These are phyloP conservation scores for Yueomyces sp. DNA, from an alignment of 805 yeast species.

Conservation along the genomic window DNA sequence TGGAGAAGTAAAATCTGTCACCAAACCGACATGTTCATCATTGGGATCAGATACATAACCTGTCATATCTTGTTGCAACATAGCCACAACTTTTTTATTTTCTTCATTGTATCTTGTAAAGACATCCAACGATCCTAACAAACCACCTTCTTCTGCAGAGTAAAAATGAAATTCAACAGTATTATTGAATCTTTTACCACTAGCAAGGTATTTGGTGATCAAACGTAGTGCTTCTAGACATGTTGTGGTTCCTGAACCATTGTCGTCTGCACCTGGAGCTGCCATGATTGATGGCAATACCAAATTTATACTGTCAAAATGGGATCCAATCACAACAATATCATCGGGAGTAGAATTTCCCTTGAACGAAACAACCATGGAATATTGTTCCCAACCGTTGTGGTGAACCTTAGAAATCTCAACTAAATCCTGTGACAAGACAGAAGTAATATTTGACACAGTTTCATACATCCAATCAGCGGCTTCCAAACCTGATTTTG, in stretches of 20 bases:
- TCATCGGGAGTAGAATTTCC: slow-evolving; percentile 31
- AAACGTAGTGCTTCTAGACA: slow-evolving; percentile 63
- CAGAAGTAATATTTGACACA: slow-evolving; percentile 23
- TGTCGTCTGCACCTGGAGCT: slow-evolving; percentile 95
- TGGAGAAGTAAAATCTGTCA: slow-evolving; percentile 52
- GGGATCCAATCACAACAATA: slow-evolving; percentile 72
- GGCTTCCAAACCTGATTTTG: slow-evolving; percentile 54
- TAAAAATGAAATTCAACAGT: slow-evolving; percentile 88
- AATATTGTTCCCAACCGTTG: slow-evolving; percentile 62
- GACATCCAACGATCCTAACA: slow-evolving; percentile 74
- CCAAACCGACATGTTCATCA: slow-evolving; percentile 60
- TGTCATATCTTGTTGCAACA: slow-evolving; percentile 94
- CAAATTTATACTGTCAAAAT: slow-evolving; percentile 73
- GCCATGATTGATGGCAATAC: slow-evolving; percentile 51
- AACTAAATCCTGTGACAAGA: slow-evolving; percentile 12
- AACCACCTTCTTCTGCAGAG: slow-evolving; percentile 90
- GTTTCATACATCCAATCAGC: slow-evolving; percentile 54
- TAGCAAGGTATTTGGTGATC: slow-evolving; percentile 25
- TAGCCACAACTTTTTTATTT: slow-evolving; percentile 48
- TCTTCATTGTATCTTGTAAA: slow-evolving; percentile 37
- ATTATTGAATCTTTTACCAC: slow-evolving; percentile 29
- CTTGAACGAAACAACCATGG: slow-evolving; percentile 52
- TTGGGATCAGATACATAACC: slow-evolving; percentile 52
- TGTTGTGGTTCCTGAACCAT: slow-evolving; percentile 80
- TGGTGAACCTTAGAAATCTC: slow-evolving; percentile 44